These are phyloP conservation scores for Ceratocystis destructans DNA, from an alignment of 2,329 filamentous ascomycete species.

Conservation along the genomic window DNA sequence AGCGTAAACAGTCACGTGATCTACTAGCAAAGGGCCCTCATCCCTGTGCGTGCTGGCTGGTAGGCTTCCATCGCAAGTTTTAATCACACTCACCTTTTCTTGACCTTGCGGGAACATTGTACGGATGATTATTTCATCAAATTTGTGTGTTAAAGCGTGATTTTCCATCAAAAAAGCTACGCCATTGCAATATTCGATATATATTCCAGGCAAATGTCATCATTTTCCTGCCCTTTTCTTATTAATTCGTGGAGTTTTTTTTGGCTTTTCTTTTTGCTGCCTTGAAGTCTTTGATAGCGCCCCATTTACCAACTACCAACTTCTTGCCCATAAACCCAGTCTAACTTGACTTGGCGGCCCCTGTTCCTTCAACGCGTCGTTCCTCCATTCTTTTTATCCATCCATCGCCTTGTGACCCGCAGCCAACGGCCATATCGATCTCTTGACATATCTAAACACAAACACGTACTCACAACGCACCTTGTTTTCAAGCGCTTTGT, in stretches of 20 bases:
- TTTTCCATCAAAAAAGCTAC: background rate
- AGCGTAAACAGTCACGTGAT: background rate
- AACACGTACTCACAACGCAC: background rate
- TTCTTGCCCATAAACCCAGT: background rate
- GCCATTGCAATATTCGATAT: background rate
- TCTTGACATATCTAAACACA: background rate
- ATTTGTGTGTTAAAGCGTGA: background rate
- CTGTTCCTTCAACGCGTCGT: conserved; percentile 31
- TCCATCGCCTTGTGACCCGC: background rate
- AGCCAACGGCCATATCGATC: background rate
- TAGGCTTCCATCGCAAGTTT: background rate
- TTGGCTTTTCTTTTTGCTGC: background rate
- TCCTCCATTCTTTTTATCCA: conserved; percentile 23
- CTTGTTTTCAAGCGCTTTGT: background rate
- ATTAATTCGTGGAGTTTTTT: background rate
- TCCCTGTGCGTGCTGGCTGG: too few relatives aligned
- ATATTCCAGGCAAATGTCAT: background rate
- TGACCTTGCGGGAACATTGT: background rate
- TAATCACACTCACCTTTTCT: background rate
- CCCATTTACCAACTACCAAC: background rate
- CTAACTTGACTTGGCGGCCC: background rate
- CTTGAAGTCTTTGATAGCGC: background rate
- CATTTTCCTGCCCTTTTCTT: background rate
- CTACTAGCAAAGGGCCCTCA: background rate
- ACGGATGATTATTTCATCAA: background rate